A percentile compares a stretch with the other conserved stretches of the same genome.
These are phyloP conservation scores for Iberis pinnata DNA, from an alignment of 345 rosid genomes.

Conservation along the genomic window DNA sequence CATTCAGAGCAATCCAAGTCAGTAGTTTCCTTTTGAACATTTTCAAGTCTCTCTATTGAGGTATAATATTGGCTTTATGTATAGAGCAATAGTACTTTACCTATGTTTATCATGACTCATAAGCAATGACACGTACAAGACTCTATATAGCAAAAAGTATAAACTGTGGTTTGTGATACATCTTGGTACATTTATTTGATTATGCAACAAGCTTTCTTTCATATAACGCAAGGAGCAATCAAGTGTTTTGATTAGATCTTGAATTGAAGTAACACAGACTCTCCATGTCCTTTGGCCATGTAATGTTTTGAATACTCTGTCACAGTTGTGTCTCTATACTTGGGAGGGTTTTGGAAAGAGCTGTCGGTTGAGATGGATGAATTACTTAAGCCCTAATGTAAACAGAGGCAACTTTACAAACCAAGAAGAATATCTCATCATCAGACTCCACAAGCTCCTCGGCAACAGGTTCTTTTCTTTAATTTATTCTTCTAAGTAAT, in stretches of 20 bases:
- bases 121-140: background rate
- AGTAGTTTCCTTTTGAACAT: conserved; percentile 47
- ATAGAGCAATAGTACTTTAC: background rate
- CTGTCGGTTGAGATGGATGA: conserved; percentile 60
- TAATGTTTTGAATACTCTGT: conserved; percentile 23
- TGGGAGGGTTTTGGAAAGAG: conserved; percentile 51
- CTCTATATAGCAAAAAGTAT: background rate
- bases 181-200: too few species aligned
- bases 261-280: conserved; percentile 16
- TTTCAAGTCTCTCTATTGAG: conserved; percentile 2
- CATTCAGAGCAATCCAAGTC: conserved; percentile 47
- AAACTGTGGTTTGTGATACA: too few species aligned
- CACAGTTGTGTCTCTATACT: conserved; percentile 37
- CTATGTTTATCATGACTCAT: conserved; percentile 4
- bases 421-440: conserved; percentile 54
- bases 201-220: too few species aligned
- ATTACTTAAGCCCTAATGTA: conserved; percentile 46
- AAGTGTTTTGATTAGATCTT: conserved; percentile 9
- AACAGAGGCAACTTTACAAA: conserved; percentile 42
- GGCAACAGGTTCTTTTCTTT: conserved; percentile 44
- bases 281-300: conserved; percentile 34
- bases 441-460: conserved; percentile 58
- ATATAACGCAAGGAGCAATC: too few species aligned
- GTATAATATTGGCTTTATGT: background rate
- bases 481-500: background rate